Conservation (phyloP, 305 asterid genomes). For the Fraxinus sp. region DNA sequence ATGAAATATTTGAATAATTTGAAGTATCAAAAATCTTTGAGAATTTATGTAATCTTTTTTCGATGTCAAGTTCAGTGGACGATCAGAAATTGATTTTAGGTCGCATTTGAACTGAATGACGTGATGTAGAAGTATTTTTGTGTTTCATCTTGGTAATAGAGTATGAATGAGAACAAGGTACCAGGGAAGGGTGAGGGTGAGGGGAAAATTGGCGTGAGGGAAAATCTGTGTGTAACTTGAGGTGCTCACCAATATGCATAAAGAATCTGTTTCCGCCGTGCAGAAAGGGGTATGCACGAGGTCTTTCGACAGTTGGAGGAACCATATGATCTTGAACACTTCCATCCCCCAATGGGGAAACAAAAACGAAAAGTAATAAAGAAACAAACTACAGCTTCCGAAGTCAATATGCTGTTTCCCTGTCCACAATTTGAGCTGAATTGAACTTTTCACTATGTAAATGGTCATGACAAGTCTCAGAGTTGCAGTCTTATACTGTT, state of each 20-base stretch:
- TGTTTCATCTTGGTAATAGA: not conserved
- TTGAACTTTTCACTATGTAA: not conserved
- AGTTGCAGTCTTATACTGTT: not conserved
- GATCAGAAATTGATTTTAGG: not conserved
- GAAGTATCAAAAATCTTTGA: not conserved
- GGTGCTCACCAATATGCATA: slow-evolving; percentile 8
- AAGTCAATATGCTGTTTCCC: not conserved
- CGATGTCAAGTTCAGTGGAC: not conserved
- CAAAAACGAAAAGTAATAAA: not conserved
- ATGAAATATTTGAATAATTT: not conserved
- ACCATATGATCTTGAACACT: not conserved
- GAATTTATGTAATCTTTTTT: not conserved
- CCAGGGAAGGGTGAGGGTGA: not conserved
- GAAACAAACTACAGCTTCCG: not conserved
- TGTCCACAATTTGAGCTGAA: not conserved
- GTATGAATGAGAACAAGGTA: not conserved
- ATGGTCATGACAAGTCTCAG: not conserved
- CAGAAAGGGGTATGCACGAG: not conserved
- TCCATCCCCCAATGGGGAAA: not conserved
- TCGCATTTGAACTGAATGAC: not conserved
- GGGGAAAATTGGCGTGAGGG: not conserved
- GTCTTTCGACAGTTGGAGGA: not conserved
- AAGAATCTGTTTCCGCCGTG: not conserved
- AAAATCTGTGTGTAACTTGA: slow-evolving; percentile 8
- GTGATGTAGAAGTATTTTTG: not conserved